Base-by-base conservation (phyloP, 2,329 filamentous ascomycete genomes). In the Amauroascus verrucosus region DNA sequence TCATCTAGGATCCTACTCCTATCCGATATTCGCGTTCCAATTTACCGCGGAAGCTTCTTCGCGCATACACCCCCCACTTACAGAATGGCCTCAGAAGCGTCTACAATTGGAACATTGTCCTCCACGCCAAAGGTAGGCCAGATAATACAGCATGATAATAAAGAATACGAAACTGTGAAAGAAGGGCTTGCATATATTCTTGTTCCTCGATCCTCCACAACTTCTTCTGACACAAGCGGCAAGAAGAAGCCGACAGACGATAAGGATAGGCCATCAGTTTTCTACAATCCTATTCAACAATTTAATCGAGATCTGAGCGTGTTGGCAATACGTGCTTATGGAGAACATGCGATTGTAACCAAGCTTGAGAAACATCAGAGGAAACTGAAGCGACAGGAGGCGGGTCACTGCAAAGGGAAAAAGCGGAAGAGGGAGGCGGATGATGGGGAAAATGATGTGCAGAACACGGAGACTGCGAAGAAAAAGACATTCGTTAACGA, bases 211-310 rank as follows among this genome's bases (percentile, higher is more conserved):
- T 72, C 59, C 65, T 78, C 69, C 60, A 67, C 69, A 57, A 48
- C 68, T 56, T 56, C 63, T 9, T 44, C 38, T 14, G 28, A 48
- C 16, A 68, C 72, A 0, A 71, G 74, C 56, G 66, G 70, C 22
- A 72, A 73, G 44, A 75, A 74, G 37, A 66, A 71, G 56, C 60
- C 68, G 26, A 68, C 75, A 54, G 78, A 81, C 62, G 73, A 78
- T 55, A 77, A 81, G 61, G 76, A 82, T 37, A 79, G 83, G 61
- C 85, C 91, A 62, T 75, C 77, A 32, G 94, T 98, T 53, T 98
- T 98, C 66, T 98, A 98, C 77, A 98, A 98, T 63, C 91, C 93
- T 0, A 96, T 98, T 52, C 93, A 98, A 67, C 93, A 98, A 67
- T 98, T 97, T 76, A 98, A 98, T 70, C 85, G 94, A 45, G 93